Evolutionary conservation across 2,329 filamentous ascomycete genomes (phyloP), one percentile per base, ranked within the genome.

Genomic region (Cladosporium sp.): DNA sequence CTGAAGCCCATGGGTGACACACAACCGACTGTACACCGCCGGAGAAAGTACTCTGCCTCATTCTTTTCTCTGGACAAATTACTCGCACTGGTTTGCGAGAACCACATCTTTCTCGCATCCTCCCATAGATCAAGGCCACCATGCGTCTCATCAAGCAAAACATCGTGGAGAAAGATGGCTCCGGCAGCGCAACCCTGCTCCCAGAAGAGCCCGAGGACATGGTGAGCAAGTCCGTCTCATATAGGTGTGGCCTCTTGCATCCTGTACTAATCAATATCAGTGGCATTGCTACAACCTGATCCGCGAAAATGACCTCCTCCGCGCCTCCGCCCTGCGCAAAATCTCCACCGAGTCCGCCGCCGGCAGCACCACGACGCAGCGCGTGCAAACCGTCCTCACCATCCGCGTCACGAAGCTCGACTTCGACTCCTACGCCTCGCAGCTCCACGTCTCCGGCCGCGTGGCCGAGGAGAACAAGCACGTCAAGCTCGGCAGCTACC

Each of bases 231-330:
- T 56, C 50, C 33, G 40, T 46, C 42, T 49, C 50, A 54, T 28
- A 28, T 5, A 5, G 22, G 22, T 28, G 22, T 28, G 22, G 37
- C 34, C 28, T 43, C 8, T 11, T 19, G 46, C n/a, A n/a, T n/a
- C n/a, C n/a, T n/a, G n/a, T n/a, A 28, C 22, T 28, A 28, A 28
- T 28, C 22, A 28, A 28, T 0, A 28, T 2, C 54, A 85, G 82
- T 89, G 85, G 85, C 85, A 87, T 65, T 81, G 82, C 58, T 87
- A 84, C 74, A 88, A 89, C 68, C 77, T 89, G 38, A 85, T 88
- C 63, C 79, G 82, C 52, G 77, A 82, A 4, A 73, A 72, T 56
- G 85, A 89, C 62, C 73, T 80, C 46, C 75, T 89, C 35, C 80
- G 80, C 59, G 84, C 84, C 54, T 80, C 78, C 52, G 84, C 85